Conservation (phyloP, 1,139 yeast species). For the Pichia sp. region DNA sequence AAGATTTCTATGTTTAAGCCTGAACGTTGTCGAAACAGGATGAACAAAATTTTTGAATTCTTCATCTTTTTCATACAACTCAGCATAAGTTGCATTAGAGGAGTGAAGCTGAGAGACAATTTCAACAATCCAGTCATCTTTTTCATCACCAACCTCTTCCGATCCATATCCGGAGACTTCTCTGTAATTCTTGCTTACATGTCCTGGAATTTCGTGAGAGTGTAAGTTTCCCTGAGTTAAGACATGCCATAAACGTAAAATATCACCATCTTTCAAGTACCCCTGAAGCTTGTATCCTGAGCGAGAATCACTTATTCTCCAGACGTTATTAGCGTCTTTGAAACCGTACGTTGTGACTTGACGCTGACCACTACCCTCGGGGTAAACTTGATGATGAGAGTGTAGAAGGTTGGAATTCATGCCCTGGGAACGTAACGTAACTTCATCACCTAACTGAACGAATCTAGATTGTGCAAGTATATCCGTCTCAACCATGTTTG, state of each 20-base stretch:
- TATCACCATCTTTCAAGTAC: conserved; percentile 45
- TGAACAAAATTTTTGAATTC: conserved; percentile 40
- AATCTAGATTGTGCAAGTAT: conserved; percentile 56
- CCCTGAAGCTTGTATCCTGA: conserved; percentile 12
- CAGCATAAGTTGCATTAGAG: conserved; percentile 42
- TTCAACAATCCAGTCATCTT: conserved; percentile 74
- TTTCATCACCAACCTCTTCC: conserved; percentile 49
- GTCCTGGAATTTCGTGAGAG: conserved; percentile 50
- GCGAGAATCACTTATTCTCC: conserved; percentile 50
- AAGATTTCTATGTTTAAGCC: conserved; percentile 55
- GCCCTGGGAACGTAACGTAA: conserved; percentile 72
- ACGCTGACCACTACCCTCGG: conserved; percentile 70
- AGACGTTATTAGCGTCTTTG: conserved; percentile 66
- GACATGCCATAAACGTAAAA: conserved; percentile 53
- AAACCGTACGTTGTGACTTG: conserved; percentile 76
- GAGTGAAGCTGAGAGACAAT: conserved; percentile 55
- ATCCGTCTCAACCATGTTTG: conserved; percentile 54
- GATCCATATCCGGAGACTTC: conserved; percentile 73
- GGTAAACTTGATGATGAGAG: conserved; percentile 65
- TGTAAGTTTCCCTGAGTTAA: conserved; percentile 54
- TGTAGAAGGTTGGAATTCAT: conserved; percentile 65
- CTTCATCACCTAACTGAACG: conserved; percentile 55
- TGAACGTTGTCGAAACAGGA: conserved; percentile 67
- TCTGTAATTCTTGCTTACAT: conserved; percentile 45
- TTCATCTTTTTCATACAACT: conserved; percentile 36